Evolutionary conservation across 108 stramenopile species (phyloP).

Genomic region (Conticribra guillardii): DNA sequence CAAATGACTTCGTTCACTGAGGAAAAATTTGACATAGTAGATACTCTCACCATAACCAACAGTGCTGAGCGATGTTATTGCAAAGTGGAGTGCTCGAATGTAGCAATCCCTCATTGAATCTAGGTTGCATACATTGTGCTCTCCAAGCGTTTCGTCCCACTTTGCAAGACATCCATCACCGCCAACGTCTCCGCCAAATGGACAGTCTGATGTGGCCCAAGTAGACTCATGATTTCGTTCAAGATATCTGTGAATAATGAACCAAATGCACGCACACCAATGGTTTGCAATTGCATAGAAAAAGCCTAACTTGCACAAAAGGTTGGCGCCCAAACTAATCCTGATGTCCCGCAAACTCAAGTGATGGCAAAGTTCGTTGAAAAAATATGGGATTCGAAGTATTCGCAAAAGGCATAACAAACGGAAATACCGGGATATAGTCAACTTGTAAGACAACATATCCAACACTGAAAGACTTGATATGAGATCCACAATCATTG

Average conservation of each 20-base stretch:
- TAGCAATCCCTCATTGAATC: conserved; percentile 50
- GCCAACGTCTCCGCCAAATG: conserved; percentile 29
- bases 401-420: conserved; percentile 43
- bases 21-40: background rate
- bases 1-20: background rate
- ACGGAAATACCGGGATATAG: conserved; percentile 6
- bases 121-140: conserved; percentile 60
- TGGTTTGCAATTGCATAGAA: conserved; percentile 56
- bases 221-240: conserved; percentile 42
- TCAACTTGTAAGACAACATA: conserved; percentile 14
- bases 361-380: conserved; percentile 26
- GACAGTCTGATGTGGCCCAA: conserved; percentile 65
- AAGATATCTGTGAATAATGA: conserved; percentile 66
- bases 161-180: conserved; percentile 33
- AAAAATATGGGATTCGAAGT: conserved; percentile 37
- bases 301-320: conserved; percentile 31
- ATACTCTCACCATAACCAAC: conserved; percentile 48
- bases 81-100: conserved; percentile 50
- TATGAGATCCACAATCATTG: conserved; percentile 41
- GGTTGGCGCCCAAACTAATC: conserved; percentile 36
- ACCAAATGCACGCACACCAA: conserved; percentile 65
- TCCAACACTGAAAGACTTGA: conserved; percentile 38
- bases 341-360: conserved; percentile 38
- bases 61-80: conserved; percentile 53
- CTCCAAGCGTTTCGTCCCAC: conserved; percentile 35